Evolutionary conservation across 169 alveolate species (phyloP), one percentile per base, ranked within the genome.

Genomic region (Plasmodium inui): DNA sequence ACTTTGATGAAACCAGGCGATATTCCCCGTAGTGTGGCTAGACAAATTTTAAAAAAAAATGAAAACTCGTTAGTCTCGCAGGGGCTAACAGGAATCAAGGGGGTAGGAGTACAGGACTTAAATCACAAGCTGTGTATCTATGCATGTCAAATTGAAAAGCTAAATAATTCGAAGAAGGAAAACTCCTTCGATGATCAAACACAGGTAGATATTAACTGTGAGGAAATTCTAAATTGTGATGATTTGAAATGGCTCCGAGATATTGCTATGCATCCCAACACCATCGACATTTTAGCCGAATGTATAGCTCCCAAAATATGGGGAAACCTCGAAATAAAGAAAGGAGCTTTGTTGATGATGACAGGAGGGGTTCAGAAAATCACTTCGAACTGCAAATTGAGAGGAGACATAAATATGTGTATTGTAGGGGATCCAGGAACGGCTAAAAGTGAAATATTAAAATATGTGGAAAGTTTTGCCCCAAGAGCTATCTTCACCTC

Each of bases 341-440:
- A 99, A 95, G 99, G 99, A 53, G 96, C 99, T 55, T 95, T 99
- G 82, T 96, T 99, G 73, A 96, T 98, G 98, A 94, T 99, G 96
- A 97, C 98, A 46, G 99, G 99, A 14, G 99, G 99, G 41, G 99
- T 98, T 2, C 97, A 98, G 95, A 99, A 99, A 93, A 97, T 97
- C 71, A 98, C 99, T 5, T 93, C 96, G 53, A 99, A 98, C 95
- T 98, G 99, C 71, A 98, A 96, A 96, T 92, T 96, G 91, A 97
- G 99, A 96, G 99, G 99, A 78, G 99, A 99, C 93, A 97, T 99
- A 14, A 99, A 99, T 92, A 96, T 99, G 94, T 98, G 99, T 92
- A 95, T 99, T 39, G 99, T 99, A n/a, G 99, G 99, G 5, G 99
- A 99, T 93, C 99, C 99, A 4, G 97, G 99, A 26, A 99, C 99